These are phyloP conservation scores for Priceomyces medius DNA, from an alignment of 805 yeast species.

Conservation along the genomic window DNA sequence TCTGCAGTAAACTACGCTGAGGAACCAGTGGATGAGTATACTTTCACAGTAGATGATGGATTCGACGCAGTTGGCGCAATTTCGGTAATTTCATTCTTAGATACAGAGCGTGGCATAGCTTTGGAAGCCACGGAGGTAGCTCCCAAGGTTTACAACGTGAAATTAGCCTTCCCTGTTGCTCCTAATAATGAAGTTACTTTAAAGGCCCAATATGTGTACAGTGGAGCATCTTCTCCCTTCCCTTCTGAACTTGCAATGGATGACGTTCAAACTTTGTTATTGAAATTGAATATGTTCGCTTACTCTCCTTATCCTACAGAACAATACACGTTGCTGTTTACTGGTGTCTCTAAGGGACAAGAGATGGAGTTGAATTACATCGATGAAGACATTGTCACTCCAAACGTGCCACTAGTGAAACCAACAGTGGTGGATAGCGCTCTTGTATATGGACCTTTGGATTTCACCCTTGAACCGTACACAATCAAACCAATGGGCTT, in stretches of 20 bases:
- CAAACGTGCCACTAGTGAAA: slow-evolving; percentile 26
- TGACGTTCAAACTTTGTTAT: slow-evolving; percentile 59
- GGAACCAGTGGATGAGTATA: slow-evolving; percentile 55
- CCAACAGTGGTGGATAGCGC: slow-evolving; percentile 41
- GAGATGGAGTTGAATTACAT: slow-evolving; percentile 38
- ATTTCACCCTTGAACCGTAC: slow-evolving; percentile 43
- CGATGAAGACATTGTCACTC: slow-evolving; percentile 12
- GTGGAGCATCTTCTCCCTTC: slow-evolving; percentile 51
- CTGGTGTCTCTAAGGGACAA: slow-evolving; percentile 47
- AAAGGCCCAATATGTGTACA: slow-evolving; percentile 47
- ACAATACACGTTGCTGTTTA: slow-evolving; percentile 42
- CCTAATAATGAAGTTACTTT: slow-evolving; percentile 57
- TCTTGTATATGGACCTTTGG: slow-evolving; percentile 57
- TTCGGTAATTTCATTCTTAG: slow-evolving; percentile 45
- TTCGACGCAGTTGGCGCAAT: slow-evolving; percentile 39
- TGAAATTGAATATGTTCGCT: slow-evolving; percentile 55
- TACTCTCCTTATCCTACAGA: slow-evolving; percentile 61
- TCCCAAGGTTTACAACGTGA: slow-evolving; percentile 39
- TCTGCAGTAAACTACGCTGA: slow-evolving; percentile 57
- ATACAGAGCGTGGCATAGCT: slow-evolving; percentile 22
- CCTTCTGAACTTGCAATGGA: slow-evolving; percentile 63
- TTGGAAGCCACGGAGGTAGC: slow-evolving; percentile 16
- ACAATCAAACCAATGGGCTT: slow-evolving; percentile 51
- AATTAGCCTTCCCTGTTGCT: slow-evolving; percentile 63
- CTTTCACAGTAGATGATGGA: slow-evolving; percentile 55